A percentile compares a stretch with the other conserved stretches of the same genome.
These are phyloP conservation scores for Zygosaccharomyces pseudobailii DNA, from an alignment of 1,139 yeast genomes.

Conservation along the genomic window DNA sequence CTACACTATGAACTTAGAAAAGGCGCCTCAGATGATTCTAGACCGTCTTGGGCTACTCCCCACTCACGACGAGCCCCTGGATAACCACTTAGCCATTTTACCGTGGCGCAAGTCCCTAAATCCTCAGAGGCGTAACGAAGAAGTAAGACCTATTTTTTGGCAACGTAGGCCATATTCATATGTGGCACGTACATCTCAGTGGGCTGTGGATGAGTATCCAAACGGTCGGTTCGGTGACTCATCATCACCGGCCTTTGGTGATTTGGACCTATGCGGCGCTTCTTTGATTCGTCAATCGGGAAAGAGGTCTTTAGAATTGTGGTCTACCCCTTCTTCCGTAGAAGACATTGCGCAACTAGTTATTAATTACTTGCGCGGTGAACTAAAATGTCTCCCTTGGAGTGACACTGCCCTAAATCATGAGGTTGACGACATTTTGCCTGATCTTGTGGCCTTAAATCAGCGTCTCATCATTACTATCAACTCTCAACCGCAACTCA, in stretches of 20 bases:
- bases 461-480: conserved; percentile 67
- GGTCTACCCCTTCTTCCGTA: conserved; percentile 73
- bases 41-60: conserved; percentile 62
- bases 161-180: conserved; percentile 89
- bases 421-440: conserved; percentile 65
- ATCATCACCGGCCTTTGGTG: conserved; percentile 90
- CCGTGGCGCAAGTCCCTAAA: conserved; percentile 93
- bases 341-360: conserved; percentile 61
- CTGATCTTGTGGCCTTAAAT: conserved; percentile 59
- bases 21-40: conserved; percentile 82
- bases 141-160: conserved; percentile 95
- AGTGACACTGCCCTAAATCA: conserved; percentile 82
- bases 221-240: conserved; percentile 96
- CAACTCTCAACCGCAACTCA: conserved; percentile 93
- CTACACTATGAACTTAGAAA: conserved; percentile 93
- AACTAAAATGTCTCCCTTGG: conserved; percentile 83
- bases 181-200: conserved; percentile 81
- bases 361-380: conserved; percentile 61
- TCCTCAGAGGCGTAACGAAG: conserved; percentile 74
- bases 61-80: conserved; percentile 22
- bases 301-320: conserved; percentile 70
- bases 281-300: conserved; percentile 74
- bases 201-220: conserved; percentile 81
- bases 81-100: conserved; percentile 35
- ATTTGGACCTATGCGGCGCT: conserved; percentile 72